Conservation (phyloP, 768 basidiomycete genomes). For the Boletus sp. region DNA sequence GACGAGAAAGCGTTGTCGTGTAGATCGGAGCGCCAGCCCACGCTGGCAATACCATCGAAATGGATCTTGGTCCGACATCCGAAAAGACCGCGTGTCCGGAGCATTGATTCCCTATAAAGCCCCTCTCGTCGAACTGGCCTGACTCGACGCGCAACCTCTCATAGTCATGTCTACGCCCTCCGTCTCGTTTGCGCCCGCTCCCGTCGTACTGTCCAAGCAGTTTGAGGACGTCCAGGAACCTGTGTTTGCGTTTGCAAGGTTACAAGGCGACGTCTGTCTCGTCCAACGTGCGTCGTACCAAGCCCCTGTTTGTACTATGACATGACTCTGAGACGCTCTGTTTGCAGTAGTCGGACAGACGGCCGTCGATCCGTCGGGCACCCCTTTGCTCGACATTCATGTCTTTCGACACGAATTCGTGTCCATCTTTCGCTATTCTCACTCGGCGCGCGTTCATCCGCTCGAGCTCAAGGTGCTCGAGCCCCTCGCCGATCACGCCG, state of each 20-base stretch:
- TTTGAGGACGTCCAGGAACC: conserved; percentile 9
- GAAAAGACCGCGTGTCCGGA: neutral
- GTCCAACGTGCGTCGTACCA: conserved; percentile 22
- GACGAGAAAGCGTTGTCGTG: neutral
- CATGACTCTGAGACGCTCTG: too few relatives aligned
- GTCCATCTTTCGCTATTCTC: conserved; percentile 59
- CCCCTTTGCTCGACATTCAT: conserved; percentile 20
- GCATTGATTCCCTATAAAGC: neutral
- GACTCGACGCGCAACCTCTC: neutral
- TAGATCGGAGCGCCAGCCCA: neutral
- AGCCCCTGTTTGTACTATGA: neutral
- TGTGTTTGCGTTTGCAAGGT: conserved; percentile 38
- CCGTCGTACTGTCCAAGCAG: conserved; percentile 15
- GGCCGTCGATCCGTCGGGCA: conserved; percentile 9
- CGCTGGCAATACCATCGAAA: too few relatives aligned
- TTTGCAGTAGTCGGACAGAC: conserved; percentile 19
- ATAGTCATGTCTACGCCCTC: conserved; percentile 10
- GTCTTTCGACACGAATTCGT: conserved; percentile 54
- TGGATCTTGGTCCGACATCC: neutral
- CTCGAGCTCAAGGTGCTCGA: conserved; percentile 49
- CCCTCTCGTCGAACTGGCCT: neutral
- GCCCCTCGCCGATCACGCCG: conserved; percentile 44
- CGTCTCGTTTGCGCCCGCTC: conserved; percentile 25
- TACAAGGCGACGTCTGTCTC: conserved; percentile 29
- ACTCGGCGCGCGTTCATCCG: conserved; percentile 41